Evolutionary conservation across 1,284 basidiomycete species (phyloP).

Genomic region (Rugosomyces carneus): DNA sequence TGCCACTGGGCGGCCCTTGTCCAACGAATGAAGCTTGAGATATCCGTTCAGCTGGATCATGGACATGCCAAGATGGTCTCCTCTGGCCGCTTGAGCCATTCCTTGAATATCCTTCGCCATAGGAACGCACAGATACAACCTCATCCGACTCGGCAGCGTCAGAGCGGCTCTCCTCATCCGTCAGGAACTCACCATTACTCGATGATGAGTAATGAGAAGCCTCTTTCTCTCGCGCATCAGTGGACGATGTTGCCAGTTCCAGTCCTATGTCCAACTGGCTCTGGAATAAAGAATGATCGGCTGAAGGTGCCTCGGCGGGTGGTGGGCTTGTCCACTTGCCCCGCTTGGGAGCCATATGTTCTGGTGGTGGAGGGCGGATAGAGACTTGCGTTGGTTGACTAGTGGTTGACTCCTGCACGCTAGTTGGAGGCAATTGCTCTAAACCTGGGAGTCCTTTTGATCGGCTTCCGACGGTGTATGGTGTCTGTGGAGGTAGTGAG

Average conservation of each 20-base stretch:
- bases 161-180: constrained; percentile 55
- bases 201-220: constrained; percentile 43
- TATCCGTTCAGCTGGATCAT: constrained; percentile 25
- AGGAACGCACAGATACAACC: constrained; percentile 54
- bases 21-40: constrained; percentile 18
- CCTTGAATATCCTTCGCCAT: constrained; percentile 38
- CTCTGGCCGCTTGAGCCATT: constrained; percentile 24
- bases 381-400: constrained; percentile 19
- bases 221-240: constrained; percentile 46
- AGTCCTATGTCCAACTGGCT: constrained; percentile 57
- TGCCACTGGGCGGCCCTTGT: constrained; percentile 14
- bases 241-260: constrained; percentile 60
- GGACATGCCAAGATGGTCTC: constrained; percentile 37
- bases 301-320: constrained; percentile 64
- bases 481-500: constrained; percentile 58
- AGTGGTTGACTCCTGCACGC: constrained; percentile 37
- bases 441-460: constrained; percentile 37
- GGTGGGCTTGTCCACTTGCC: constrained; percentile 78
- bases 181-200: constrained; percentile 53
- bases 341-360: constrained; percentile 75
- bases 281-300: constrained; percentile 62
- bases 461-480: constrained; percentile 60
- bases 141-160: constrained; percentile 62
- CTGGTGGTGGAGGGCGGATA: constrained; percentile 39
- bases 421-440: constrained; percentile 41